A percentile compares a stretch with the other conserved stretches of the same genome.
These are phyloP conservation scores for Lumnitzera littorea DNA, from an alignment of 345 rosid species.

Conservation along the genomic window DNA sequence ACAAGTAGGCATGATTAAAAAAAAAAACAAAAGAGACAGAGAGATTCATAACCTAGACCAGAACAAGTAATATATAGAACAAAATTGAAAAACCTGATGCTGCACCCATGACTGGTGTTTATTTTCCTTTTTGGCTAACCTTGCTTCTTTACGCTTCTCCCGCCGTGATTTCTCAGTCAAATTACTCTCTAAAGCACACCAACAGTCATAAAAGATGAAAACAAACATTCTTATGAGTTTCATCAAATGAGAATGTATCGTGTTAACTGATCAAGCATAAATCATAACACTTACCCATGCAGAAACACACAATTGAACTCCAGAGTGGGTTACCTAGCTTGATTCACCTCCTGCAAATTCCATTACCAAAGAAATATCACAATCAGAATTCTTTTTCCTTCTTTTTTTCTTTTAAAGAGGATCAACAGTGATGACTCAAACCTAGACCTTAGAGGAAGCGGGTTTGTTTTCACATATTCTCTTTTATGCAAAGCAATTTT, in stretches of 20 bases:
- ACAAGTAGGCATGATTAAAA: too few relatives aligned
- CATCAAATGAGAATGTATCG: not conserved
- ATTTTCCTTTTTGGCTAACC: conserved; percentile 31
- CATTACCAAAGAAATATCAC: too few relatives aligned
- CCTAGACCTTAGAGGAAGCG: too few relatives aligned
- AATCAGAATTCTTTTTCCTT: too few relatives aligned
- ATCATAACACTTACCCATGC: conserved; percentile 11
- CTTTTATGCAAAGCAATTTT: too few relatives aligned
- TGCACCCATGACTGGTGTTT: conserved; percentile 55
- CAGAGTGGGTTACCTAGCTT: too few relatives aligned
- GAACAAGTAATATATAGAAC: not conserved
- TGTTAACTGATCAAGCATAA: not conserved
- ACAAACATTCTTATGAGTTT: not conserved
- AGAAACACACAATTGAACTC: not conserved
- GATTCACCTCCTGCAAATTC: too few relatives aligned
- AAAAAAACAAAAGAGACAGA: not conserved
- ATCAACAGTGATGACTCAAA: too few relatives aligned
- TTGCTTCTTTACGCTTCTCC: conserved; percentile 60
- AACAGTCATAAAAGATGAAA: conserved; percentile 6
- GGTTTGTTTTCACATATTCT: too few relatives aligned
- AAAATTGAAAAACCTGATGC: conserved; percentile 36
- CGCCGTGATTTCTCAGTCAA: conserved; percentile 33
- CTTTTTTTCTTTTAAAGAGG: too few relatives aligned
- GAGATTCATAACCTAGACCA: not conserved
- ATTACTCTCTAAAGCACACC: conserved; percentile 6